A percentile compares a stretch with the other conserved stretches of the same genome.
These are phyloP conservation scores for Camellia oleifera DNA, from an alignment of 179 eudicot genomes.

Conservation along the genomic window DNA sequence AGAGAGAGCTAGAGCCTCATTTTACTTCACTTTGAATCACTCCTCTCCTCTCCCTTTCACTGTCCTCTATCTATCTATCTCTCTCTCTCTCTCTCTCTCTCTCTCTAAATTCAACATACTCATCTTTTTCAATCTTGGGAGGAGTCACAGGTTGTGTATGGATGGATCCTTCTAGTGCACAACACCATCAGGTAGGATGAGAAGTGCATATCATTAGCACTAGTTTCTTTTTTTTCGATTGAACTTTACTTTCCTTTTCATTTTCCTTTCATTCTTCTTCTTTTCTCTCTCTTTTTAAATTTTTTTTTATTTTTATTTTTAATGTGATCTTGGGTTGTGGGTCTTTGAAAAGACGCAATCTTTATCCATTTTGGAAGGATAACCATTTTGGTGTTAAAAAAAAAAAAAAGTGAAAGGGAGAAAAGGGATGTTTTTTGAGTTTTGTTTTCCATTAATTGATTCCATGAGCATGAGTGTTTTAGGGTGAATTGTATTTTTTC, in stretches of 20 bases:
- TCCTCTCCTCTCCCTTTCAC: neutral
- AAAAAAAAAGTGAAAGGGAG: neutral
- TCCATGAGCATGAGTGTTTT: neutral
- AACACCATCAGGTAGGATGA: constrained; percentile 20
- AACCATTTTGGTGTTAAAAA: neutral
- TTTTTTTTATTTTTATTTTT: neutral
- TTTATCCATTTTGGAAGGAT: neutral
- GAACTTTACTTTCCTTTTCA: neutral
- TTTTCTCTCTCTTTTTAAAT: neutral
- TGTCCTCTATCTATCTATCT: neutral
- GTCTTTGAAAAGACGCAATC: neutral
- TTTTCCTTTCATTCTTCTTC: neutral
- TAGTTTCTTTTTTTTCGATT: neutral
- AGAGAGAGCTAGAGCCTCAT: neutral
- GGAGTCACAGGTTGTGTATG: neutral
- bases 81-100: neutral
- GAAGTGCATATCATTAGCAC: neutral
- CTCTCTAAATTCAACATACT: neutral
- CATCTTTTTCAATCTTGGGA: neutral
- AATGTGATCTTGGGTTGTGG: neutral
- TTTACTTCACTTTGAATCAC: constrained; percentile 8
- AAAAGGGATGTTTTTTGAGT: neutral
- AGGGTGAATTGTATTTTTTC: neutral
- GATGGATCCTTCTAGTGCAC: constrained; percentile 24
- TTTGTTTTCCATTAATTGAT: neutral